Percentiles rank a stretch among this genome's conserved stretches.
Evolutionary conservation across 129 eudicot genomes (phyloP).

Genomic region (Logfia minima): DNA sequence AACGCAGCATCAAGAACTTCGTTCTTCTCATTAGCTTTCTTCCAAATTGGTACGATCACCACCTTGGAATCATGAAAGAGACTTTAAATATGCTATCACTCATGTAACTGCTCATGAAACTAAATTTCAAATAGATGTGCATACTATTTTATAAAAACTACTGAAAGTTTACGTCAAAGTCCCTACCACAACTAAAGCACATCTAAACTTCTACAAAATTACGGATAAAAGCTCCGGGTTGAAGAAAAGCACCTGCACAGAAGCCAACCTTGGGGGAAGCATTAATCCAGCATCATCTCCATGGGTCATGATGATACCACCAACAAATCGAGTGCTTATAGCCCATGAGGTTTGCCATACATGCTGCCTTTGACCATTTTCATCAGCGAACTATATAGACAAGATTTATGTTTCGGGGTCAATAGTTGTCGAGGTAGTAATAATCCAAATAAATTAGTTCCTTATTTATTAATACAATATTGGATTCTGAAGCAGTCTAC

Average conservation of each 20-base stretch:
- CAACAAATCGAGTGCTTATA: constrained; percentile 90
- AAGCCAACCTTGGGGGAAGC: constrained; percentile 56
- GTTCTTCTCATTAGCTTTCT: constrained; percentile 60
- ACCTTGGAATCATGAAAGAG: constrained; percentile 41
- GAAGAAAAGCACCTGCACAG: constrained; percentile 62
- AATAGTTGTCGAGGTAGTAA: constrained; percentile 5
- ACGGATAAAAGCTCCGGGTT: background rate
- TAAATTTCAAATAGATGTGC: background rate
- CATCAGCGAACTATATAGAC: constrained; percentile 74
- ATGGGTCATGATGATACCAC: constrained; percentile 97
- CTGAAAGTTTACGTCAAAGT: constrained; percentile 1
- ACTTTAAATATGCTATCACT: background rate
- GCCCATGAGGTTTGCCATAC: constrained; percentile 99
- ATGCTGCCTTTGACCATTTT: constrained; percentile 85
- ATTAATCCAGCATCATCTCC: constrained; percentile 93
- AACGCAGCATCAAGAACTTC: constrained; percentile 75
- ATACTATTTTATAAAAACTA: background rate
- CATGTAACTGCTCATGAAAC: constrained; percentile 16
- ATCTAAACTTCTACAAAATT: background rate
- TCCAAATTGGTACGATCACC: constrained; percentile 91
- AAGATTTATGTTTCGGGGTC: constrained; percentile 20
- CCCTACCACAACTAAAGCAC: constrained; percentile 1
- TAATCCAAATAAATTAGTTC: background rate
- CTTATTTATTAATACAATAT: constrained; percentile 2
- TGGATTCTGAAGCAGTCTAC: constrained; percentile 11